Conservation (phyloP, 2,329 filamentous ascomycete genomes). For the Chrysosporium keratinophilum region DNA sequence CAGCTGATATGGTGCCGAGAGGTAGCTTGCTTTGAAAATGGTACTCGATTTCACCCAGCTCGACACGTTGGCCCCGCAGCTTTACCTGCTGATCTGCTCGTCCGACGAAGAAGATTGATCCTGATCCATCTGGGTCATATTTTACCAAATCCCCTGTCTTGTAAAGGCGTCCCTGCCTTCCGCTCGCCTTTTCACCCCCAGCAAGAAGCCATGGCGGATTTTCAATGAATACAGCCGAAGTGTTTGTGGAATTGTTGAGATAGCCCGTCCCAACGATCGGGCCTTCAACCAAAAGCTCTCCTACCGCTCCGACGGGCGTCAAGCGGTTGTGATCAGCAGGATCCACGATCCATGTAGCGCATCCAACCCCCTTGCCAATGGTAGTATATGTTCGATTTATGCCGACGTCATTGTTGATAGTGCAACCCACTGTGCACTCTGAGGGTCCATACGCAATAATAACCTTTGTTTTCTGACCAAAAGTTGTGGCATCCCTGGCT, state of each 20-base stretch:
- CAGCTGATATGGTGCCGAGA: constrained; percentile 35
- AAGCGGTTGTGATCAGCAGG: constrained; percentile 29
- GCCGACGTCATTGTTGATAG: constrained; percentile 29
- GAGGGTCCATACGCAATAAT: constrained; percentile 38
- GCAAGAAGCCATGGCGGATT: constrained; percentile 29
- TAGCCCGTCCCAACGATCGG: constrained; percentile 38
- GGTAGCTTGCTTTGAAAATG: constrained; percentile 28
- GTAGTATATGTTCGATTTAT: constrained; percentile 29
- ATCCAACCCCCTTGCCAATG: constrained; percentile 26
- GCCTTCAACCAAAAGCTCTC: constrained; percentile 52
- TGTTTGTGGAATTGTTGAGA: constrained; percentile 35
- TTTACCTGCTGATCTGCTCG: constrained; percentile 30
- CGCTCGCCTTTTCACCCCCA: constrained; percentile 1
- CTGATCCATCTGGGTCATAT: constrained; percentile 25
- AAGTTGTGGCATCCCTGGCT: constrained; percentile 32
- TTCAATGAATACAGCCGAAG: constrained; percentile 44
- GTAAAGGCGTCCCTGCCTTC: constrained; percentile 22
- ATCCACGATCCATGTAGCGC: constrained; percentile 31
- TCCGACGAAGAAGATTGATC: constrained; percentile 25
- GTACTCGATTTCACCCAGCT: constrained; percentile 28
- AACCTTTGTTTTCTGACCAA: constrained; percentile 34
- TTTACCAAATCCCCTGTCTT: constrained; percentile 30
- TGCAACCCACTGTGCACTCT: constrained; percentile 36
- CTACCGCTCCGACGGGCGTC: constrained; percentile 46
- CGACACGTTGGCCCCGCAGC: constrained; percentile 29